Evolutionary conservation across 257 asterid genomes (phyloP).

Genomic region (Plantago ovata): DNA sequence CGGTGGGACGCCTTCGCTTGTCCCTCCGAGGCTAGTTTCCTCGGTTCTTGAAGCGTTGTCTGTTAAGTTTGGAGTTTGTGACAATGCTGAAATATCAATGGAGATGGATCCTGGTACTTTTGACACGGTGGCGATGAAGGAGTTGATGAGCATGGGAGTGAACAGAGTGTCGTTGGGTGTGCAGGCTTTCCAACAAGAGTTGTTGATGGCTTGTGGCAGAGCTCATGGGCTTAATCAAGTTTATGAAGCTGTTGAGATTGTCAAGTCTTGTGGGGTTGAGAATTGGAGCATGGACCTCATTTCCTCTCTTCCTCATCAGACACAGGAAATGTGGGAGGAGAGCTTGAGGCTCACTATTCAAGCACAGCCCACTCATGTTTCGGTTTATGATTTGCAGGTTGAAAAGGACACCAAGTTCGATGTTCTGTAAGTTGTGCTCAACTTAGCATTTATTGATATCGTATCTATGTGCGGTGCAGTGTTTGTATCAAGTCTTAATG

Average conservation of each 20-base stretch:
- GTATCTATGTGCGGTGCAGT: no score
- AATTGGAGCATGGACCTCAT: constrained; percentile 94
- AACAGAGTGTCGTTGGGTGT: constrained; percentile 93
- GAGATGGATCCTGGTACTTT: constrained; percentile 99
- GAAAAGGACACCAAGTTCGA: constrained; percentile 87
- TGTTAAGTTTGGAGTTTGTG: constrained; percentile 53
- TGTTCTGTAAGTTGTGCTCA: constrained; percentile 48
- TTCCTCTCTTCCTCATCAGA: constrained; percentile 87
- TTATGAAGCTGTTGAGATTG: constrained; percentile 67
- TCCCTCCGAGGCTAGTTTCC: constrained; percentile 67
- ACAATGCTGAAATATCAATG: constrained; percentile 85
- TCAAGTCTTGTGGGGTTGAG: constrained; percentile 54
- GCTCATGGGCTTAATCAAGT: constrained; percentile 79
- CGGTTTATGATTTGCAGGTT: constrained; percentile 92
- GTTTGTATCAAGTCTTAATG: no score
- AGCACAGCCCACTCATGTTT: constrained; percentile 72
- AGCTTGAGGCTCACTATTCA: constrained; percentile 62
- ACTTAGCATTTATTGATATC: not conserved
- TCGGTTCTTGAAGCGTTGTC: constrained; percentile 50
- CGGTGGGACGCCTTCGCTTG: constrained; percentile 95
- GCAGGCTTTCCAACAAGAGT: constrained; percentile 80
- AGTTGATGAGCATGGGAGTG: constrained; percentile 59
- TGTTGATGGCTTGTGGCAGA: constrained; percentile 89
- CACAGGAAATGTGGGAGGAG: constrained; percentile 80
- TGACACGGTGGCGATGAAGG: constrained; percentile 48